A percentile compares a stretch with the other conserved stretches of the same genome.
Conservation (phyloP, 164 flowering plant genomes). For the Annona cherimola region DNA sequence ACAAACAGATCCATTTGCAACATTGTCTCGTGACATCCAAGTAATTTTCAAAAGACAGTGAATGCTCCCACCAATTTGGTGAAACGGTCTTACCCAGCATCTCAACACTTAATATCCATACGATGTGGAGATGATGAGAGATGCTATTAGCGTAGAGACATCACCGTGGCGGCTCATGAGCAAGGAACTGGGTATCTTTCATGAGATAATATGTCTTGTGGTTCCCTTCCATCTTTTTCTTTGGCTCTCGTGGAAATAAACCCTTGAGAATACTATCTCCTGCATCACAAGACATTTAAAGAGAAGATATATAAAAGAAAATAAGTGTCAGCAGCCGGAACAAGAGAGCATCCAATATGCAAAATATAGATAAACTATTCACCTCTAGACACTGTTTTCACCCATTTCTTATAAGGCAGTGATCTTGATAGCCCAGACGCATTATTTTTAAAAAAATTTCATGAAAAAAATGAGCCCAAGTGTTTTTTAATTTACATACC, state of each 20-base stretch:
- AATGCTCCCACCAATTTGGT: neutral
- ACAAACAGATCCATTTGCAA: no score
- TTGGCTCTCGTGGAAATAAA: conserved; percentile 80
- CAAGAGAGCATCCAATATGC: no score
- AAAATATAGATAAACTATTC: no score
- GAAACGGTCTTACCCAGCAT: neutral
- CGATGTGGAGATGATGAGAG: neutral
- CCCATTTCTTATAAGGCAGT: no score
- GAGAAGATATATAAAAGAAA: neutral
- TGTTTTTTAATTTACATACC: no score
- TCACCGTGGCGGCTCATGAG: conserved; percentile 45
- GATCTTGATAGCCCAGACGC: no score
- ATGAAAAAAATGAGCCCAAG: no score
- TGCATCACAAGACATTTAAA: conserved; percentile 15
- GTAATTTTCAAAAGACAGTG: no score
- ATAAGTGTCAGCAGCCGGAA: neutral
- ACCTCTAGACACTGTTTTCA: no score
- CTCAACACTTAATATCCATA: neutral
- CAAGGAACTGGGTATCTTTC: conserved; percentile 72
- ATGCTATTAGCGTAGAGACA: neutral
- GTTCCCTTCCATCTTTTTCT: conserved; percentile 83
- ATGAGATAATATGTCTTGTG: conserved; percentile 85
- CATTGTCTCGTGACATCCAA: no score
- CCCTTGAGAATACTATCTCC: conserved; percentile 86
- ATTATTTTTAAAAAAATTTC: no score